Percentiles rank a stretch among this genome's conserved stretches.
Conservation (phyloP, 371 early-diverging fungal species). For the Rhizopus delemar region DNA sequence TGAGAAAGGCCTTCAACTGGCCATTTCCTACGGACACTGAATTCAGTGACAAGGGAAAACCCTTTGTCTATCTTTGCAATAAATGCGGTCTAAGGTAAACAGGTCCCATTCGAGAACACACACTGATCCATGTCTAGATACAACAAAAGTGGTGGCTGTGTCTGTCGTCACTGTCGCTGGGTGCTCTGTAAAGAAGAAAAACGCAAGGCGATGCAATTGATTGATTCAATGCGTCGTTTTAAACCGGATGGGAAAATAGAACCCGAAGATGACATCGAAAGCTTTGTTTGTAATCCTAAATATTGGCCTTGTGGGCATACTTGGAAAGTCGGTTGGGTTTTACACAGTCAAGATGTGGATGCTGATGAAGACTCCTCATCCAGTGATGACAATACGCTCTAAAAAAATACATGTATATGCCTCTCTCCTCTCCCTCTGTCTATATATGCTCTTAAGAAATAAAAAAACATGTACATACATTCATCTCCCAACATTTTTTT, state of each 20-base stretch:
- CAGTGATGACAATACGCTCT: conserved; percentile 2
- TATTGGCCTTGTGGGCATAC: conserved; percentile 50
- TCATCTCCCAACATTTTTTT: too few species aligned
- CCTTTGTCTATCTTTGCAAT: conserved; percentile 54
- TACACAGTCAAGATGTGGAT: conserved; percentile 26
- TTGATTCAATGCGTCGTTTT: conserved; percentile 42
- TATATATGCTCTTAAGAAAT: too few species aligned
- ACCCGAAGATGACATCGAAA: conserved; percentile 44
- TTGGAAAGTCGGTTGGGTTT: conserved; percentile 55
- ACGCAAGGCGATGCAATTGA: conserved; percentile 46
- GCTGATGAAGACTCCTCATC: conserved; percentile 22
- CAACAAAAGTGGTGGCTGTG: conserved; percentile 52
- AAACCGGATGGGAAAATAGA: conserved; percentile 40
- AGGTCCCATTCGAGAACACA: too few species aligned
- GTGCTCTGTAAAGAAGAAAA: conserved; percentile 57
- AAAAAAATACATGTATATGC: too few species aligned
- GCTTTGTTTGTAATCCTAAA: conserved; percentile 49
- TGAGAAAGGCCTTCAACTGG: conserved; percentile 57
- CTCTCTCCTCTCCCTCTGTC: too few species aligned
- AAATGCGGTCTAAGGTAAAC: conserved; percentile 56
- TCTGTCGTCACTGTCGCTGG: conserved; percentile 54
- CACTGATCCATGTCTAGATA: conserved; percentile 25
- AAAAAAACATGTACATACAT: too few species aligned
- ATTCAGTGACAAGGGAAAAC: conserved; percentile 46
- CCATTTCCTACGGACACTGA: conserved; percentile 41